Evolutionary conservation across 1,139 yeast genomes (phyloP).

Genomic region (Dujonia santamariae): DNA sequence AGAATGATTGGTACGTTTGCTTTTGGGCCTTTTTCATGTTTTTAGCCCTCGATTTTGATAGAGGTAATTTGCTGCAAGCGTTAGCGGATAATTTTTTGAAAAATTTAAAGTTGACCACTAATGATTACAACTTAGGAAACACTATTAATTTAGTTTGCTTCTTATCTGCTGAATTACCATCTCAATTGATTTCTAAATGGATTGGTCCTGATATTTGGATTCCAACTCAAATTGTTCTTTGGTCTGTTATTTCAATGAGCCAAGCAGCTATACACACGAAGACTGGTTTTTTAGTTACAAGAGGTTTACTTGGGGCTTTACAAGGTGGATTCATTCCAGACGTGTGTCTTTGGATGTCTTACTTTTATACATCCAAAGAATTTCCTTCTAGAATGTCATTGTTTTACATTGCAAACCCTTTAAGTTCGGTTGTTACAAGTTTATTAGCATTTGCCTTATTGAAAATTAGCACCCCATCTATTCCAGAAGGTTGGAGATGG

Average conservation of each 20-base stretch:
- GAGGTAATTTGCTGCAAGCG: slow-evolving; percentile 31
- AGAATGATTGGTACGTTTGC: slow-evolving; percentile 25
- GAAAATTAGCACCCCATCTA: slow-evolving; percentile 8
- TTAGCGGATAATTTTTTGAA: slow-evolving; percentile 28
- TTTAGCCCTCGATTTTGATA: slow-evolving; percentile 30
- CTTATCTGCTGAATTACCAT: slow-evolving; percentile 31
- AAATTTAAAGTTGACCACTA: slow-evolving; percentile 26
- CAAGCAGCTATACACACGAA: slow-evolving; percentile 25
- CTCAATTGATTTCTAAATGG: slow-evolving; percentile 29
- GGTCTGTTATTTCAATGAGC: slow-evolving; percentile 29
- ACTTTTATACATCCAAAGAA: slow-evolving; percentile 26
- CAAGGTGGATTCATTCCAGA: slow-evolving; percentile 35
- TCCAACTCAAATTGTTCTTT: slow-evolving; percentile 29
- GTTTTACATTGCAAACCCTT: slow-evolving; percentile 21
- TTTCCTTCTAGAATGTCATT: slow-evolving; percentile 23
- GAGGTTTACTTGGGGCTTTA: slow-evolving; percentile 26
- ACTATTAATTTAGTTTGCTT: slow-evolving; percentile 27
- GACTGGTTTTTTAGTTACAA: slow-evolving; percentile 23
- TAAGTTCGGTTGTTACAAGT: slow-evolving; percentile 21
- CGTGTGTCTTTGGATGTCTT: slow-evolving; percentile 23
- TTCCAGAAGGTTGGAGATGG: slow-evolving; percentile 31
- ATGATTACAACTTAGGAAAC: slow-evolving; percentile 31
- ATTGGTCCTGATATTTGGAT: slow-evolving; percentile 32
- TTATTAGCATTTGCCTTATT: slow-evolving; percentile 17
- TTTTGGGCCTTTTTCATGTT: slow-evolving; percentile 29